Evolutionary conservation across 805 yeast genomes (phyloP).

Genomic region (Wickerhamomyces bisporus): DNA sequence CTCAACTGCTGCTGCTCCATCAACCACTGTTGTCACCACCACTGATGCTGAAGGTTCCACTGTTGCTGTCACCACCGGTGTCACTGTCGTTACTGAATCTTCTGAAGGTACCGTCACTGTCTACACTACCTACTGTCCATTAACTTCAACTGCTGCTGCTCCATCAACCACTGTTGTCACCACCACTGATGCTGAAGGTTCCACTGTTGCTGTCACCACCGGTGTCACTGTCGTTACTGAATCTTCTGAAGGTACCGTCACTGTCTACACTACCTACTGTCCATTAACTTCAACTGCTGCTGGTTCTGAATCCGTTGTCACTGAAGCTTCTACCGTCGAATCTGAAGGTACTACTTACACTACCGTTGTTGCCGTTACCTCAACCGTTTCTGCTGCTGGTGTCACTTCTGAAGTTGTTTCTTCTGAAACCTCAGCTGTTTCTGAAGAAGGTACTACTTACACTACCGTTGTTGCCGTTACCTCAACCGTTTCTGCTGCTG

Average conservation of each 20-base stretch:
- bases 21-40: no score
- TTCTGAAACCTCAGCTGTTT: constrained; percentile 1
- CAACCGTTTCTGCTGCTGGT: not conserved
- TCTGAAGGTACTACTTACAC: constrained; percentile 3
- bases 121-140: constrained; percentile 18
- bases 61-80: constrained; percentile 7
- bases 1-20: constrained; percentile 8
- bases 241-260: constrained; percentile 1
- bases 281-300: constrained; percentile 10
- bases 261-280: constrained; percentile 27
- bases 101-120: constrained; percentile 5
- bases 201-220: constrained; percentile 6
- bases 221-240: constrained; percentile 10
- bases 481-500: constrained; percentile 4
- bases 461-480: constrained; percentile 7
- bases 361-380: constrained; percentile 5
- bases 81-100: constrained; percentile 23
- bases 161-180: constrained; percentile 4
- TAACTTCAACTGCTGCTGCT: constrained; percentile 4
- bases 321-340: constrained; percentile 3
- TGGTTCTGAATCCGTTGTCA: constrained; percentile 4
- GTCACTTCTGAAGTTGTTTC: constrained; percentile 2
- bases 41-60: constrained; percentile 13
- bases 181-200: constrained; percentile 5
- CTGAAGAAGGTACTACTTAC: constrained; percentile 2